These are phyloP conservation scores for Cicer cuneatum DNA, from an alignment of 306 rosid genomes.

Conservation along the genomic window DNA sequence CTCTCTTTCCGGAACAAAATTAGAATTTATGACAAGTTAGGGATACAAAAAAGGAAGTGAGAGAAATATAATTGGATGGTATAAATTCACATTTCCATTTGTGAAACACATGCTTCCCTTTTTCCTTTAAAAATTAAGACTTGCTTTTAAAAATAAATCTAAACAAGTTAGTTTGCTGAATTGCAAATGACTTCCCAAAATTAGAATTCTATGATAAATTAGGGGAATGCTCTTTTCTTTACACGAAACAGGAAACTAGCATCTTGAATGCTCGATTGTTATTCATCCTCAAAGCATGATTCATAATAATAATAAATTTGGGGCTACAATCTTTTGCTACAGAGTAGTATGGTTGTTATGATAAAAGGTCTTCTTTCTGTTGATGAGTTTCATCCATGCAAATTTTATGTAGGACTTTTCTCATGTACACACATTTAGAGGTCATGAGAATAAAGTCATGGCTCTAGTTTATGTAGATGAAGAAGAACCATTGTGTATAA, in stretches of 20 bases:
- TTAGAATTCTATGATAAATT: slow-evolving; percentile 33
- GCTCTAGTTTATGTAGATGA: slow-evolving; percentile 73
- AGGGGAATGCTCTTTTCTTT: slow-evolving; percentile 8
- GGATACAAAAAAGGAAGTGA: slow-evolving; percentile 12
- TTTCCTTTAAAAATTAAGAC: slow-evolving; percentile 12
- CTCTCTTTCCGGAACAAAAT: background rate
- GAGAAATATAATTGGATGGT: slow-evolving; percentile 16
- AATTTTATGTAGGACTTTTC: slow-evolving; percentile 77
- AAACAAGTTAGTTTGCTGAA: slow-evolving; percentile 8
- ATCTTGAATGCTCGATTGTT: slow-evolving; percentile 27
- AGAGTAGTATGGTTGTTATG: slow-evolving; percentile 10
- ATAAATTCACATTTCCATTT: background rate
- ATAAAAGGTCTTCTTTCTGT: slow-evolving; percentile 23
- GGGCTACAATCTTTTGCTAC: slow-evolving; percentile 14
- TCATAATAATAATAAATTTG: background rate
- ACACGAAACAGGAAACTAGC: slow-evolving; percentile 17
- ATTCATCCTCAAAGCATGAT: slow-evolving; percentile 10
- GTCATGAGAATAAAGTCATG: slow-evolving; percentile 83
- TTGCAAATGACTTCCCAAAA: slow-evolving; percentile 21
- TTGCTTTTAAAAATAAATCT: slow-evolving; percentile 5
- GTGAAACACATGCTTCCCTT: slow-evolving; percentile 24
- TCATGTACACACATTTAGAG: slow-evolving; percentile 76
- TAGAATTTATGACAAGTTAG: too few species aligned
- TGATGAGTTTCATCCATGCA: slow-evolving; percentile 41
- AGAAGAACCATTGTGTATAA: slow-evolving; percentile 79